A percentile compares a stretch with the other conserved stretches of the same genome.
These are phyloP conservation scores for Calvatia gigantea DNA, from an alignment of 768 basidiomycete genomes.

Conservation along the genomic window DNA sequence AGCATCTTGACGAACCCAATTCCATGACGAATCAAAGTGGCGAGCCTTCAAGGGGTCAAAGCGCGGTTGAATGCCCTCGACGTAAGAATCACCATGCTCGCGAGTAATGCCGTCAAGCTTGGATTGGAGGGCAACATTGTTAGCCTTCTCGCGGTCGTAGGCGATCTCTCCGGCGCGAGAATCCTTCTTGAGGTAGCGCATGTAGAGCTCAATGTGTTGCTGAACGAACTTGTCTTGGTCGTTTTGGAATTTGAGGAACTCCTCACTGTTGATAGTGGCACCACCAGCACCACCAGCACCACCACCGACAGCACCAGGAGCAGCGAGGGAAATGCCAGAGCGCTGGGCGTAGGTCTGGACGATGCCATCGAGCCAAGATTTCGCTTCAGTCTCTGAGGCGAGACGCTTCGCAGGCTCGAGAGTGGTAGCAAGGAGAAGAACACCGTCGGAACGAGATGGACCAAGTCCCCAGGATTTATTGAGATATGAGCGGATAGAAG, in stretches of 20 bases:
- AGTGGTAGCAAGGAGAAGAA: constrained; percentile 86
- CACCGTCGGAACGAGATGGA: constrained; percentile 81
- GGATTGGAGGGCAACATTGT: constrained; percentile 66
- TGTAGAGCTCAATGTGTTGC: constrained; percentile 93
- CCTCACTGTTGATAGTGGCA: constrained; percentile 94
- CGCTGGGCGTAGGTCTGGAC: constrained; percentile 85
- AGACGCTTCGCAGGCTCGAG: constrained; percentile 94
- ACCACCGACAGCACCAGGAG: constrained; percentile 60
- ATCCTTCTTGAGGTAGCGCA: constrained; percentile 94
- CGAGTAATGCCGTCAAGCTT: constrained; percentile 83
- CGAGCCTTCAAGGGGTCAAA: constrained; percentile 97
- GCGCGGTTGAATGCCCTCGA: constrained; percentile 91
- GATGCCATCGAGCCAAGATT: constrained; percentile 87
- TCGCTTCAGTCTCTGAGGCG: constrained; percentile 86
- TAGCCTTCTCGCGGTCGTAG: constrained; percentile 83
- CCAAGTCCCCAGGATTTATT: constrained; percentile 97
- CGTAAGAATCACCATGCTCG: constrained; percentile 92
- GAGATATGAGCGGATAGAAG: constrained; percentile 85
- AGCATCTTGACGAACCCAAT: constrained; percentile 98
- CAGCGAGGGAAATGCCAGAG: constrained; percentile 78
- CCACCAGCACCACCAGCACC: constrained; percentile 68
- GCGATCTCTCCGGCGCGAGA: constrained; percentile 89
- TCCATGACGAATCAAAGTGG: constrained; percentile 98
- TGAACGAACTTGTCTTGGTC: constrained; percentile 90
- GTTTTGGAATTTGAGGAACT: constrained; percentile 93